These are phyloP conservation scores for Blepharisma undulans DNA, from an alignment of 169 alveolate species.

Conservation along the genomic window DNA sequence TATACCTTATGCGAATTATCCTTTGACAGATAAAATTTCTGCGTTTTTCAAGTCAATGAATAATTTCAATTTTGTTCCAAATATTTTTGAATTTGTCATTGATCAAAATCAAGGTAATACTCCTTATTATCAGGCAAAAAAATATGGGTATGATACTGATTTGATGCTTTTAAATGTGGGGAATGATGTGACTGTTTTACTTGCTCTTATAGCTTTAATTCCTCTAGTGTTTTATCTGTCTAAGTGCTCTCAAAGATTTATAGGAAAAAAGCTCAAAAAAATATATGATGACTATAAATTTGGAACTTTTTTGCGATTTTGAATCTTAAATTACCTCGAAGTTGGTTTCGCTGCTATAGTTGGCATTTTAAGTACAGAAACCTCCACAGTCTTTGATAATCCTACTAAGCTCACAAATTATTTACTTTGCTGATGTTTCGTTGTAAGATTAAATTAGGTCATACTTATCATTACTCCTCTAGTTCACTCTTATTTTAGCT, in stretches of 20 bases:
- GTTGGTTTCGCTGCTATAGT: not conserved
- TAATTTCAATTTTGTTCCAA: not conserved
- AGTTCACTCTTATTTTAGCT: not conserved
- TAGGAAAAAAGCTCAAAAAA: not conserved
- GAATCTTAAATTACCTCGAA: not conserved
- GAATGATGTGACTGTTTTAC: not conserved
- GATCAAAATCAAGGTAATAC: not conserved
- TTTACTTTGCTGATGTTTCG: not conserved
- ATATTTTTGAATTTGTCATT: not conserved
- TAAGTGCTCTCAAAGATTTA: not conserved
- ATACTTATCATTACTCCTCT: not conserved
- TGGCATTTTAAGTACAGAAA: not conserved
- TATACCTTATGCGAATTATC: not conserved
- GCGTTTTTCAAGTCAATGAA: not conserved
- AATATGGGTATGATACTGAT: not conserved
- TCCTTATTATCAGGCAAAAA: not conserved
- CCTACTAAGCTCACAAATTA: not conserved
- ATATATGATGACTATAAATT: not conserved
- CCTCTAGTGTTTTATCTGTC: not conserved
- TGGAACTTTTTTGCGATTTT: not conserved
- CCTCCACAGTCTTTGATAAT: not conserved
- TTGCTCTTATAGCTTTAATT: not conserved
- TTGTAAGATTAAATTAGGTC: not conserved
- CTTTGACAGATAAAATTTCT: not conserved
- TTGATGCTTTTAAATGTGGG: not conserved